Percentiles rank a stretch among this genome's conserved stretches.
phyloP scores from a whole-genome alignment of 192 early-diverging fungal genomes.

The Podochytrium sp. region DNA sequence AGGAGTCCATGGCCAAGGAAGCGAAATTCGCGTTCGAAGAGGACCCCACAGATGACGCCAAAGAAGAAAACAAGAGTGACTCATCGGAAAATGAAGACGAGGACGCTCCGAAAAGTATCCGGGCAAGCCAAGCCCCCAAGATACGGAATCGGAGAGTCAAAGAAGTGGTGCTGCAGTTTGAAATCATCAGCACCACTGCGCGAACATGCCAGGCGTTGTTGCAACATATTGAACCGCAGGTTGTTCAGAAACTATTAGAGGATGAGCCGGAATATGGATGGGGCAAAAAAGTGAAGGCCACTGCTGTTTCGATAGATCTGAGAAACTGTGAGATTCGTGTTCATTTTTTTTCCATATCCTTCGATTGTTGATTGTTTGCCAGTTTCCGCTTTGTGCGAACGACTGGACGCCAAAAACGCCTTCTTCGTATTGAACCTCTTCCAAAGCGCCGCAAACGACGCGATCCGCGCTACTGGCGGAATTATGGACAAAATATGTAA shows the following conservation, averaged over 20 bases:
- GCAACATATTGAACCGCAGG: slow-evolving; percentile 30
- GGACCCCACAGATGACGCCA: not conserved
- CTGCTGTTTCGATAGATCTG: slow-evolving; percentile 33
- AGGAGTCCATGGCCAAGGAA: not conserved
- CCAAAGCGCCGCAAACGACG: slow-evolving; percentile 18
- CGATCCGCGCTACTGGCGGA: slow-evolving; percentile 6
- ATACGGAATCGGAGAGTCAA: slow-evolving; percentile 5
- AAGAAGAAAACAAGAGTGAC: not conserved
- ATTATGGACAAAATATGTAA: slow-evolving; percentile 30
- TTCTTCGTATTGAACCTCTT: slow-evolving; percentile 23
- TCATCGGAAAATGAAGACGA: not conserved
- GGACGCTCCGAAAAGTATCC: not conserved
- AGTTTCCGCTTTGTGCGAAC: slow-evolving; percentile 18
- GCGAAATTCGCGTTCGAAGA: not conserved
- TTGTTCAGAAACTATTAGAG: slow-evolving; percentile 34
- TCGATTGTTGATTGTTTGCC: not conserved
- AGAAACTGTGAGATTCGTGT: slow-evolving; percentile 38
- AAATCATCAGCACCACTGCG: slow-evolving; percentile 33
- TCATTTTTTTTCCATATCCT: not conserved
- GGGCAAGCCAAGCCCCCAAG: not conserved
- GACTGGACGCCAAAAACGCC: slow-evolving; percentile 12
- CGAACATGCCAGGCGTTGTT: slow-evolving; percentile 30
- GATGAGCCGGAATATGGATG: not conserved
- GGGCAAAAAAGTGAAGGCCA: slow-evolving; percentile 28
- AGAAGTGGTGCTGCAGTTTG: slow-evolving; percentile 33